Evolutionary conservation across 2,329 filamentous ascomycete species (phyloP).

Genomic region (Fusarium ramigenum): DNA sequence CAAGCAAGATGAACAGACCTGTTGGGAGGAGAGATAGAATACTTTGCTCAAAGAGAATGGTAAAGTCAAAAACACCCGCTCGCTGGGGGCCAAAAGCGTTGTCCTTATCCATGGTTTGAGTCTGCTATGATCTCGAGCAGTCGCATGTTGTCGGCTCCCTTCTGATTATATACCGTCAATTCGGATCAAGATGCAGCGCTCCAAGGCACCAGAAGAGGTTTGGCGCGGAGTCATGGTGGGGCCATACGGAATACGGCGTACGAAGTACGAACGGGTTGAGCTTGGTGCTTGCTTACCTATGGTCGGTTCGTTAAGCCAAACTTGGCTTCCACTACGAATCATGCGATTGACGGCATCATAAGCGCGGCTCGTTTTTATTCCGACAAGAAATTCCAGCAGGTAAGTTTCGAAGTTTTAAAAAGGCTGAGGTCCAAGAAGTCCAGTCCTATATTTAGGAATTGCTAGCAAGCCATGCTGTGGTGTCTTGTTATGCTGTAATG

Average conservation of each 20-base stretch:
- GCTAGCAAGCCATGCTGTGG: no score
- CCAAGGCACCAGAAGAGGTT: conserved; percentile 9
- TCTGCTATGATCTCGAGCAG: not conserved
- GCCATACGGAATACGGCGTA: conserved; percentile 11
- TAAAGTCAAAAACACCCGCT: conserved; percentile 44
- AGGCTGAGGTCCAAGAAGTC: no score
- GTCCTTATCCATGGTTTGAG: conserved; percentile 13
- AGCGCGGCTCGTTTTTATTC: no score
- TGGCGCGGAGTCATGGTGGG: not conserved
- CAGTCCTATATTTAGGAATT: no score
- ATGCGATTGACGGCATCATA: no score
- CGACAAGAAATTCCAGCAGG: no score
- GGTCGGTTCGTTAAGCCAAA: no score
- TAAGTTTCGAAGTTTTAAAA: no score
- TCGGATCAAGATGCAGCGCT: conserved; percentile 3
- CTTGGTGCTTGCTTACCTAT: no score
- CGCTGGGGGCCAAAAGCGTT: conserved; percentile 41
- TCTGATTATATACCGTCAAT: not conserved
- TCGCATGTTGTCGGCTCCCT: not conserved
- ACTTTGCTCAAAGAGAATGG: conserved; percentile 45
- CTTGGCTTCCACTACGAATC: no score
- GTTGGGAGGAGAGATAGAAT: conserved; percentile 44
- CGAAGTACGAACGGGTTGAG: not conserved
- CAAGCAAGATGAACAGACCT: conserved; percentile 38
- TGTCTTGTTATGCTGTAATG: no score